Base-by-base conservation (phyloP, 768 basidiomycete species). In the Hortiboletus campestris region DNA sequence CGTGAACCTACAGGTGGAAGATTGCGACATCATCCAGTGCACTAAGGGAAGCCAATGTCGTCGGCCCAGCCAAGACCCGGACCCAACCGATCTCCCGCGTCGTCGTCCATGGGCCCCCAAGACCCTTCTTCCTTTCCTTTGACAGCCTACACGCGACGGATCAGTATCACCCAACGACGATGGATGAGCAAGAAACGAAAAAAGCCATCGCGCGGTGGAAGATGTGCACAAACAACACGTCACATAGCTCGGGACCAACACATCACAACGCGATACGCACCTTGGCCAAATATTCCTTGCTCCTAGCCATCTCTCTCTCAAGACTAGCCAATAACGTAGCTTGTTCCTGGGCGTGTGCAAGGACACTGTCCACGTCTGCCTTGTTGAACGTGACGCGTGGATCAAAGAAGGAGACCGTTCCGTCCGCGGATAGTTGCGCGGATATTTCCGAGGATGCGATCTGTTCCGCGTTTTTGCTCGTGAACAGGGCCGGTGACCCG, bases 251-350 rank as follows among this genome's bases (percentile, higher is more conserved):
- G 42, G 46, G 20, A 35, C 44, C 31, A 34, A 13, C 25, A 28
- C 13, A 32, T 47, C 17, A 4, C 25, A 38, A 31, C 29, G n/a
- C 22, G 7, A 34, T 13, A 14, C 74, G 46, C 32, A 87, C 89
- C 82, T 92, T 94, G 32, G 63, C 75, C 62, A 93, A 66, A 58
- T 84, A 93, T 44, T 92, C 91, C 63, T 78, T 86, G 67, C 84
- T 86, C 66, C 79, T 75, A 39, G 78, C 82, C 62, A 86, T 70
- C 47, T 69, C 62, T 36, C 48, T 58, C 51, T 72, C 66, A 10
- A 73, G 39, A 39, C 42, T 58, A 6, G 58, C 56, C 45, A 73
- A 59, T 6, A 61, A 41, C 12, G 60, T 19, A 6, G 64, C 64
- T 29, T 73, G 88, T 44, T 73, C 71, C 65, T 91, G 88, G 11